These are phyloP conservation scores for Solanum chilense DNA, from an alignment of 257 asterid species.

Conservation along the genomic window DNA sequence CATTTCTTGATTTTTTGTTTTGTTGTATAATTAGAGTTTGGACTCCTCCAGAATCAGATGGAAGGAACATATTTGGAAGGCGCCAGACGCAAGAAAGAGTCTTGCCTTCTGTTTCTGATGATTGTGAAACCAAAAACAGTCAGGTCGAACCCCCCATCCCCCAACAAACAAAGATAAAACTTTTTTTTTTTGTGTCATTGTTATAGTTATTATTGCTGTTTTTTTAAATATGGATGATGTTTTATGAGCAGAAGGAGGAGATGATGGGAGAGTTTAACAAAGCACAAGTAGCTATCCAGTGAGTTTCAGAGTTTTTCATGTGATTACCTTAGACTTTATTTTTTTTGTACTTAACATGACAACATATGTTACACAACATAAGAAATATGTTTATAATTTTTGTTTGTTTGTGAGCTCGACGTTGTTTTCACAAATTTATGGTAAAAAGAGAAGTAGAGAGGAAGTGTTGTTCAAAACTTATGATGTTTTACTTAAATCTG, in stretches of 20 bases:
- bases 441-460: neutral
- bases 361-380: neutral
- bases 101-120: constrained; percentile 16
- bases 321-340: neutral
- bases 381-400: neutral
- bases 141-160: neutral
- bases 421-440: neutral
- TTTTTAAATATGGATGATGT: neutral
- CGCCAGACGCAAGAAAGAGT: constrained; percentile 17
- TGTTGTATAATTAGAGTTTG: constrained; percentile 22
- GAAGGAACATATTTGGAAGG: constrained; percentile 16
- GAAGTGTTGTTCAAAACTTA: neutral
- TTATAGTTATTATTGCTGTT: neutral
- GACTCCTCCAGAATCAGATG: constrained; percentile 22
- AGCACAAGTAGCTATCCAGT: constrained; percentile 51
- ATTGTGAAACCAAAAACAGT: constrained; percentile 23
- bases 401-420: neutral
- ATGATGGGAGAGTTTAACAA: constrained; percentile 30
- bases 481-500: neutral
- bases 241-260: constrained; percentile 25
- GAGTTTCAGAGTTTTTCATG: constrained; percentile 12
- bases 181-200: neutral
- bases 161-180: neutral
- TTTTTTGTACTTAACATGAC: neutral
- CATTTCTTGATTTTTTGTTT: neutral